Evolutionary conservation across 805 yeast species (phyloP), one percentile per base, ranked within the genome.

Genomic region (Candida sonorensis): DNA sequence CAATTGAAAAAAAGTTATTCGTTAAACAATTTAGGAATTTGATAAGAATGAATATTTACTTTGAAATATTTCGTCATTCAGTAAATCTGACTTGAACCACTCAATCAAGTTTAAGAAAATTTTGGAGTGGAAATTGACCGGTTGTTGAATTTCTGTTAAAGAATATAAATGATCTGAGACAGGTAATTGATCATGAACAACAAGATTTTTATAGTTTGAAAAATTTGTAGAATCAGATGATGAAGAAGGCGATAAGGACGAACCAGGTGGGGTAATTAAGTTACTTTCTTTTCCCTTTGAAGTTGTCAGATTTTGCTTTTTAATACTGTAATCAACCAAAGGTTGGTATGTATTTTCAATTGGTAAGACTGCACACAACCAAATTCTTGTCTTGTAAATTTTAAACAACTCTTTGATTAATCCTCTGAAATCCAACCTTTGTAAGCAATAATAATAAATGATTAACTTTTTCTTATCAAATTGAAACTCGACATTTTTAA

Each of bases 401-500:
- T 79, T 75, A 64, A 80, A 81, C 19, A 81, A 57, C 47, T 81
- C 90, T 37, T 81, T 75, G 34, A 81, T 81, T 48, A 81, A 64
- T 28, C 74, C 81, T 36, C 90, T 63, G 51, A 81, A 81, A 51
- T 83, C 92, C 35, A 81, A 69, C 44, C 92, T 61, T 46, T 76
- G 76, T 30, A 71, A 67, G 47, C 80, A 68, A 35, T 64, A 67
- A 48, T 79, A 80, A 55, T 81, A 82, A 45, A 82, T 78, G 6
- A 81, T 82, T 40, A 82, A 64, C 45, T 83, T 83, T 51, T 81
- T 80, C 37, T 82, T 72, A 53, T 83, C 92, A 55, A 80, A 82
- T 56, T 83, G 94, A 55, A 79, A 82, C 54, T 83, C 94, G 1
- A 85, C 81, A 51, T 77, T 82, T 41, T 81, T 64, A 30, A 83